Evolutionary conservation across 768 basidiomycete species (phyloP).

Genomic region (Steccherinum ochraceum): DNA sequence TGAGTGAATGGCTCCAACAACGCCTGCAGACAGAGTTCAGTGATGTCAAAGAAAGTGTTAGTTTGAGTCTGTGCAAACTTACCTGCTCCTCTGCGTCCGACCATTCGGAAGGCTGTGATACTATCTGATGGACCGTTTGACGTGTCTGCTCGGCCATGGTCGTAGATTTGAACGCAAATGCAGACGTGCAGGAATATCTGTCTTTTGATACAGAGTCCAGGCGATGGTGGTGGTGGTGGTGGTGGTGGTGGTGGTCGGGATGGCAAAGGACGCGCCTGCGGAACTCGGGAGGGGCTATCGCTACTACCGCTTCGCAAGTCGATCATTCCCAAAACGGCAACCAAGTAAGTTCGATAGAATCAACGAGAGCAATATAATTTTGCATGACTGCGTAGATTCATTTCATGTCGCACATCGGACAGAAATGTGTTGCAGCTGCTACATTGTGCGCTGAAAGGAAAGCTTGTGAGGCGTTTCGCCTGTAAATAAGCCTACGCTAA

Average conservation of each 20-base stretch:
- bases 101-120: constrained; percentile 9
- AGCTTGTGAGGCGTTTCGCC: background rate
- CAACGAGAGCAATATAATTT: background rate
- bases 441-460: background rate
- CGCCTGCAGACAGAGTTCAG: constrained; percentile 30
- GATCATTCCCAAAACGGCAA: background rate
- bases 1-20: constrained; percentile 88
- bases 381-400: too few species aligned
- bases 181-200: too few species aligned
- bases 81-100: constrained; percentile 10
- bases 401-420: background rate
- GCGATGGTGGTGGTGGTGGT: too few species aligned
- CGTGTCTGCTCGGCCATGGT: constrained; percentile 2
- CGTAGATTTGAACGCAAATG: background rate
- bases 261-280: background rate
- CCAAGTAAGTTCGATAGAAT: background rate
- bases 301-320: background rate
- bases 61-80: background rate
- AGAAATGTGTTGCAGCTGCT: background rate
- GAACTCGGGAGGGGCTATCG: too few species aligned
- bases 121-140: constrained; percentile 9
- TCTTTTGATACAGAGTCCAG: too few species aligned
- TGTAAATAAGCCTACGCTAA: background rate
- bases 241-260: background rate
- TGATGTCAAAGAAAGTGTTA: background rate